A percentile compares a stretch with the other conserved stretches of the same genome.
phyloP scores from a whole-genome alignment of 768 basidiomycete genomes.

The Suillus placidus region DNA sequence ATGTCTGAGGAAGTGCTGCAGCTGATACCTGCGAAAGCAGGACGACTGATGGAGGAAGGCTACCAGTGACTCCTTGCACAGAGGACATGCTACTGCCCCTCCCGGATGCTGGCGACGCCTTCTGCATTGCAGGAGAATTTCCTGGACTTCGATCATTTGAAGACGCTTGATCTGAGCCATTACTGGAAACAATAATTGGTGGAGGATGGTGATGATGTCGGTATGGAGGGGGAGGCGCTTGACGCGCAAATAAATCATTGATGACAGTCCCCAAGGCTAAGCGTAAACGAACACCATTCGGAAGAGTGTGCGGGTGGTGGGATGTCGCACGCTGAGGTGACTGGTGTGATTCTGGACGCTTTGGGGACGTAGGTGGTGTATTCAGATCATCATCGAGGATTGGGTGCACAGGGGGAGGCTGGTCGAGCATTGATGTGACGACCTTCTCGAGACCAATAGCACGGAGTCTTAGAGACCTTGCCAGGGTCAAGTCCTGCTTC shows the following conservation, averaged over 20 bases:
- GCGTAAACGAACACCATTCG: constrained; percentile 80
- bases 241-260: constrained; percentile 81
- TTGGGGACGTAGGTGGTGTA: constrained; percentile 56
- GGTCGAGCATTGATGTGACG: constrained; percentile 76
- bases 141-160: constrained; percentile 25
- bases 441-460: constrained; percentile 86
- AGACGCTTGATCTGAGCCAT: constrained; percentile 29
- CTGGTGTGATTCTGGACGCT: constrained; percentile 28
- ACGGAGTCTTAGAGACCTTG: constrained; percentile 64
- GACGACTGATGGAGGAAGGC: constrained; percentile 33
- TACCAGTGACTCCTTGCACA: constrained; percentile 14
- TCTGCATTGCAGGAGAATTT: constrained; percentile 25
- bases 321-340: constrained; percentile 22
- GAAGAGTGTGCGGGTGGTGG: constrained; percentile 65
- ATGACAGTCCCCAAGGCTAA: constrained; percentile 75
- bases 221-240: constrained; percentile 49
- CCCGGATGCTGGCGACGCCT: constrained; percentile 27
- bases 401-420: constrained; percentile 68
- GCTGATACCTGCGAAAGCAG: constrained; percentile 34
- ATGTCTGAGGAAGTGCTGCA: constrained; percentile 14
- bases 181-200: constrained; percentile 34
- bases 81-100: constrained; percentile 23
- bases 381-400: constrained; percentile 55
- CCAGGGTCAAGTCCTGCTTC: constrained; percentile 63
- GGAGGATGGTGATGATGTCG: constrained; percentile 39